These are phyloP conservation scores for Cladosporium sp. DNA, from an alignment of 2,329 filamentous ascomycete genomes.

Conservation along the genomic window DNA sequence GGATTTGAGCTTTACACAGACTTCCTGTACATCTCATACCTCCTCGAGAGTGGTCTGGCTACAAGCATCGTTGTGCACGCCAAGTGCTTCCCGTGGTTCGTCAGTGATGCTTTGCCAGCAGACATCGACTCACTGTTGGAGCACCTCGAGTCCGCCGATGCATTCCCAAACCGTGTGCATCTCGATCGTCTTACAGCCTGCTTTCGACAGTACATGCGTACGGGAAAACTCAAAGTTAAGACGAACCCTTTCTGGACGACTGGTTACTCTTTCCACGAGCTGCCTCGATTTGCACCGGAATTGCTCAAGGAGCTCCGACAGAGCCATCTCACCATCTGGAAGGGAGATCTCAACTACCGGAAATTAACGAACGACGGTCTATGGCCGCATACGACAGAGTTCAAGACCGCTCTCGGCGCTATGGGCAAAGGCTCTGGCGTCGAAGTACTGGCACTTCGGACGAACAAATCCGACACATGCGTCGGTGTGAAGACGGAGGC, in stretches of 20 bases:
- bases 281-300: conserved; percentile 64
- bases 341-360: conserved; percentile 94
- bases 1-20: conserved; percentile 98
- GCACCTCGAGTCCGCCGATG: conserved; percentile 69
- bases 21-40: conserved; percentile 82
- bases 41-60: conserved; percentile 78
- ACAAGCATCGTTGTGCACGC: conserved; percentile 86
- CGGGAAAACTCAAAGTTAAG: conserved; percentile 77
- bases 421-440: conserved; percentile 77
- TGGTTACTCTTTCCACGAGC: conserved; percentile 80
- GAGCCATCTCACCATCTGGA: conserved; percentile 89
- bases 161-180: conserved; percentile 47
- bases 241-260: conserved; percentile 91
- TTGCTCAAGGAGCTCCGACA: conserved; percentile 74
- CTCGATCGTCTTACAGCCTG: conserved; percentile 2
- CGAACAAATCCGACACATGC: conserved; percentile 94
- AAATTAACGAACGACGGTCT: conserved; percentile 65
- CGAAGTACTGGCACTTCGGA: conserved; percentile 84
- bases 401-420: conserved; percentile 77
- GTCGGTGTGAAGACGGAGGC: conserved; percentile 77
- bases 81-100: conserved; percentile 96
- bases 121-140: conserved; percentile 82
- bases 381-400: conserved; percentile 87
- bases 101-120: conserved; percentile 83
- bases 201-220: conserved; percentile 28